These are phyloP conservation scores for Trichophaea hybrida DNA, from an alignment of 2,329 filamentous ascomycete genomes.

Conservation along the genomic window DNA sequence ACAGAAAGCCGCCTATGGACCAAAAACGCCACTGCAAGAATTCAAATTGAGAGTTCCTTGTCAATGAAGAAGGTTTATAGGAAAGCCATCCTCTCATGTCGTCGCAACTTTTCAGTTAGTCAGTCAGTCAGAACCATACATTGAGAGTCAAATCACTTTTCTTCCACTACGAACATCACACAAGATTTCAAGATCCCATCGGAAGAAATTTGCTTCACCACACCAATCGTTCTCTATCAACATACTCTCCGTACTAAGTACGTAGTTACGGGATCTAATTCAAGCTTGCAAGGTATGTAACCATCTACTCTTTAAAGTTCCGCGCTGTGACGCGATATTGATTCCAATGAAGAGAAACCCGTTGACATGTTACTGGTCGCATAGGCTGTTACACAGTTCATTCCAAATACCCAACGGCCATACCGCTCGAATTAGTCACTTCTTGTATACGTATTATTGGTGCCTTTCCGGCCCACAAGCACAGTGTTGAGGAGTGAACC, in stretches of 20 bases:
- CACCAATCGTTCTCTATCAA: not conserved
- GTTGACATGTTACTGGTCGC: not conserved
- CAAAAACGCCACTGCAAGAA: too few relatives aligned
- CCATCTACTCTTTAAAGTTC: not conserved
- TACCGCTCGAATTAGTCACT: not conserved
- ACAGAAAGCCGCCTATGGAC: too few relatives aligned
- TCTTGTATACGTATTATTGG: not conserved
- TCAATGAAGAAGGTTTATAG: too few relatives aligned
- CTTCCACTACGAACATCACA: not conserved
- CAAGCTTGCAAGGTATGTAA: not conserved
- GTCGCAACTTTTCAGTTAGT: too few relatives aligned
- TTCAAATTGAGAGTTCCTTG: too few relatives aligned
- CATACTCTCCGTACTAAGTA: not conserved
- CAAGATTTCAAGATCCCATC: not conserved
- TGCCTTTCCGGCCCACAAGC: too few relatives aligned
- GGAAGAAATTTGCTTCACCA: not conserved
- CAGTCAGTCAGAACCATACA: too few relatives aligned
- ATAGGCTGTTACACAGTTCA: not conserved
- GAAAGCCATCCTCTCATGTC: too few relatives aligned
- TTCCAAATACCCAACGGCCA: not conserved
- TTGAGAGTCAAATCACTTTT: too few relatives aligned
- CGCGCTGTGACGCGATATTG: not conserved
- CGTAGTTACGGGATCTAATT: not conserved
- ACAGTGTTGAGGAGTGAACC: too few relatives aligned
- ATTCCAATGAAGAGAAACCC: not conserved